Evolutionary conservation across 1,284 basidiomycete species (phyloP).

Genomic region (Tetrapyrgos nigripes): DNA sequence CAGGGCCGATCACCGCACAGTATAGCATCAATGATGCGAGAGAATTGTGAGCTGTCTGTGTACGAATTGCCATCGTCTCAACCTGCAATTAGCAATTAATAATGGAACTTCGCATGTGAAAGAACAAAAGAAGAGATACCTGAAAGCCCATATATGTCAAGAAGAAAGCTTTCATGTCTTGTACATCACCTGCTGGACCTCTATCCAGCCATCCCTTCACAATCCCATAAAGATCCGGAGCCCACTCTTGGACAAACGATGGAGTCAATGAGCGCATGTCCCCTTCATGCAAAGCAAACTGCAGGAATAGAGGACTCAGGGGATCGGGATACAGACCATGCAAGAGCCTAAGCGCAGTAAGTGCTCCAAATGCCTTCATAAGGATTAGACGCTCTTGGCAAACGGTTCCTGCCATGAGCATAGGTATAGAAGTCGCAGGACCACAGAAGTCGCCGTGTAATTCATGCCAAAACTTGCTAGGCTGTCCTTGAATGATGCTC

Average conservation of each 20-base stretch:
- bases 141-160: neutral
- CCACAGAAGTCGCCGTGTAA: too few relatives aligned
- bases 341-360: neutral
- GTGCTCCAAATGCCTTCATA: neutral
- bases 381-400: neutral
- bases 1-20: neutral
- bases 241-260: neutral
- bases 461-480: neutral
- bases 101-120: neutral
- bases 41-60: neutral
- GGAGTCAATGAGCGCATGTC: neutral
- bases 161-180: neutral
- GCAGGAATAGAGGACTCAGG: neutral
- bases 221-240: neutral
- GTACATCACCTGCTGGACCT: neutral
- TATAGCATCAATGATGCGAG: slow-evolving; percentile 6
- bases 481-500: neutral
- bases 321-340: slow-evolving; percentile 1
- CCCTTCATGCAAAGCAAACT: neutral
- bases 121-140: neutral
- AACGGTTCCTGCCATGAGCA: neutral
- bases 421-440: neutral
- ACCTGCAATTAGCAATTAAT: too few relatives aligned
- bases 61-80: neutral
- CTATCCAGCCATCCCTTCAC: neutral